phyloP scores from a whole-genome alignment of 2,329 filamentous ascomycete genomes.

The Diplodia intermedia region DNA sequence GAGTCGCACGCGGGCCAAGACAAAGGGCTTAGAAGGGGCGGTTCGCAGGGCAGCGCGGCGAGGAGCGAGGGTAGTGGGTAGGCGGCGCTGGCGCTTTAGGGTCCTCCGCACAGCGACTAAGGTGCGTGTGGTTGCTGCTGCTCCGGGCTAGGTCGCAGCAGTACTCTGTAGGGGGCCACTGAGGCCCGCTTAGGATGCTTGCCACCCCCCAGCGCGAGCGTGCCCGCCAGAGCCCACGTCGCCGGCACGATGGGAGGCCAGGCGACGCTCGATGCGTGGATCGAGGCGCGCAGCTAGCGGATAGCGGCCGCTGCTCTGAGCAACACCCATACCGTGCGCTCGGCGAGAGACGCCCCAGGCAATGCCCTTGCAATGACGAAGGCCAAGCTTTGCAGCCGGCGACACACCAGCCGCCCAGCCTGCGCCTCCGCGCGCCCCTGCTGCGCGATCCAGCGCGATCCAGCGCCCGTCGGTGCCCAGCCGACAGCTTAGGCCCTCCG shows the following conservation, averaged over 20 bases:
- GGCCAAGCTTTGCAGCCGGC: slow-evolving; percentile 24
- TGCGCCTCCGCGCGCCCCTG: not conserved
- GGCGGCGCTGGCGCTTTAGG: slow-evolving; percentile 19
- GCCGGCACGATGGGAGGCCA: slow-evolving; percentile 25
- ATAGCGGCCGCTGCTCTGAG: slow-evolving; percentile 23
- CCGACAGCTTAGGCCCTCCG: slow-evolving; percentile 7
- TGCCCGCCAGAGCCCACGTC: slow-evolving; percentile 16
- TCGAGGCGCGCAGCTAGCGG: slow-evolving; percentile 28
- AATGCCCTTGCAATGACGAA: slow-evolving; percentile 6
- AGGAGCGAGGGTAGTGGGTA: slow-evolving; percentile 5
- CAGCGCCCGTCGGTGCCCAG: not conserved
- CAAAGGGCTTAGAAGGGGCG: slow-evolving; percentile 19
- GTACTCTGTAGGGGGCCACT: not conserved
- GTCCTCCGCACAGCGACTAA: slow-evolving; percentile 16
- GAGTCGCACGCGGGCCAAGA: slow-evolving; percentile 7
- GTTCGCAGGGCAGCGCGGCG: slow-evolving; percentile 15
- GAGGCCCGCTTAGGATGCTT: slow-evolving; percentile 21
- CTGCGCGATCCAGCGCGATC: not conserved
- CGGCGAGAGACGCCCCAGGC: slow-evolving; percentile 7
- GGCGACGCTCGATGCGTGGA: slow-evolving; percentile 29
- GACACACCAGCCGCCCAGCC: not conserved
- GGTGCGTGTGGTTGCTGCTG: slow-evolving; percentile 23
- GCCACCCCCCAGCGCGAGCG: slow-evolving; percentile 1
- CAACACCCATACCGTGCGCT: slow-evolving; percentile 7
- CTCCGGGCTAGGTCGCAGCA: slow-evolving; percentile 1